Conservation (phyloP, 2,329 filamentous ascomycete genomes). For the Dactylellina haptotyla region DNA sequence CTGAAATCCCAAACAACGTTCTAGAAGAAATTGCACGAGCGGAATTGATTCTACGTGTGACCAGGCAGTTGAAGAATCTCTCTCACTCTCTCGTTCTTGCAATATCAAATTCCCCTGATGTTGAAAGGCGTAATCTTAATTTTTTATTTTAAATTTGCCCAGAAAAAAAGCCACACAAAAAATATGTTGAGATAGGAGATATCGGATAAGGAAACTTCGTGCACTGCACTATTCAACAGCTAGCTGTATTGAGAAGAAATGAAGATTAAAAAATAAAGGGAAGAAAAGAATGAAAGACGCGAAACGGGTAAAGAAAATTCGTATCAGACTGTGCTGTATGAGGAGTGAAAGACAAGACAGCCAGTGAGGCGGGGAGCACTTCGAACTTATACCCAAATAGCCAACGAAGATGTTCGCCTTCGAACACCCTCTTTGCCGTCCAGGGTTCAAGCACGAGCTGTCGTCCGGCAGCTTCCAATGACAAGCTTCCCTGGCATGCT, state of each 20-base stretch:
- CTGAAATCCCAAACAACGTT: slow-evolving; percentile 22
- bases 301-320: slow-evolving; percentile 52
- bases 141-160: slow-evolving; percentile 47
- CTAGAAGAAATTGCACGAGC: slow-evolving; percentile 23
- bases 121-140: slow-evolving; percentile 32
- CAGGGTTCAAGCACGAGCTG: slow-evolving; percentile 29
- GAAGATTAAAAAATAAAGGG: slow-evolving; percentile 31
- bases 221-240: slow-evolving; percentile 51
- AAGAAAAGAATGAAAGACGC: slow-evolving; percentile 27
- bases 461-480: slow-evolving; percentile 45
- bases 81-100: neutral
- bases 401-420: slow-evolving; percentile 31
- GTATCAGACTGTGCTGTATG: slow-evolving; percentile 52
- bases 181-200: slow-evolving; percentile 17
- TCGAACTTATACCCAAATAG: slow-evolving; percentile 46
- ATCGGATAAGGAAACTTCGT: slow-evolving; percentile 35
- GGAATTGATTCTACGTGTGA: slow-evolving; percentile 20
- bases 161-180: slow-evolving; percentile 18
- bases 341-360: slow-evolving; percentile 28
- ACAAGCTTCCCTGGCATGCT: slow-evolving; percentile 51
- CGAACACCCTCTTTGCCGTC: neutral
- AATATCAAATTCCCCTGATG: slow-evolving; percentile 39
- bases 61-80: slow-evolving; percentile 11
- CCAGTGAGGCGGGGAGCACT: slow-evolving; percentile 29
- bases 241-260: slow-evolving; percentile 46